phyloP scores from a whole-genome alignment of 163 green algal genomes.

The Coccomyxa subellipsoidea region DNA sequence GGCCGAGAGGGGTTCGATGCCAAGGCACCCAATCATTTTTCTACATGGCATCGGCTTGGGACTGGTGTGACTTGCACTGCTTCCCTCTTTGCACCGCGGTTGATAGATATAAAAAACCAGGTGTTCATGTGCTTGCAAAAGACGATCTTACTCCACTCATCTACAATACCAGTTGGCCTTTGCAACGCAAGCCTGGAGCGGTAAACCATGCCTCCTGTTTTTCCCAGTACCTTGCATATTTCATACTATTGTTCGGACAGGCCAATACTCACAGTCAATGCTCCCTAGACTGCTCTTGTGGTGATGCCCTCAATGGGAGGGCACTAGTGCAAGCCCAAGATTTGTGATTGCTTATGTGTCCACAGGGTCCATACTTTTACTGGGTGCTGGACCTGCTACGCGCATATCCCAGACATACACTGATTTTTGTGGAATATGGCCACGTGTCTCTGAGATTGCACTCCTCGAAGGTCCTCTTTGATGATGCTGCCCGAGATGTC shows the following conservation, averaged over 20 bases:
- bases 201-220: too few relatives aligned
- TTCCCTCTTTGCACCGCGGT: not conserved
- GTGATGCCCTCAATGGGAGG: too few relatives aligned
- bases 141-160: too few relatives aligned
- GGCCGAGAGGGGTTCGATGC: not conserved
- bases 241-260: too few relatives aligned
- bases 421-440: constrained; percentile 29
- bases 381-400: not conserved
- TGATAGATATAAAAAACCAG: too few relatives aligned
- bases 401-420: constrained; percentile 20
- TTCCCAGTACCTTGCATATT: too few relatives aligned
- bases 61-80: not conserved
- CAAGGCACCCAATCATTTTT: not conserved
- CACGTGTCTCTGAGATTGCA: constrained; percentile 35
- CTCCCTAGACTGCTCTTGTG: too few relatives aligned
- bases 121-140: too few relatives aligned
- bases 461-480: constrained; percentile 22
- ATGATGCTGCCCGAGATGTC: constrained; percentile 33
- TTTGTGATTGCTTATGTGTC: not conserved
- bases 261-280: too few relatives aligned
- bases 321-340: not conserved
- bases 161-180: too few relatives aligned
- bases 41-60: not conserved
- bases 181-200: too few relatives aligned
- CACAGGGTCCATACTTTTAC: constrained; percentile 39